These are phyloP conservation scores for Amaranthus tricolor DNA, from an alignment of 179 eudicot genomes.

Conservation along the genomic window DNA sequence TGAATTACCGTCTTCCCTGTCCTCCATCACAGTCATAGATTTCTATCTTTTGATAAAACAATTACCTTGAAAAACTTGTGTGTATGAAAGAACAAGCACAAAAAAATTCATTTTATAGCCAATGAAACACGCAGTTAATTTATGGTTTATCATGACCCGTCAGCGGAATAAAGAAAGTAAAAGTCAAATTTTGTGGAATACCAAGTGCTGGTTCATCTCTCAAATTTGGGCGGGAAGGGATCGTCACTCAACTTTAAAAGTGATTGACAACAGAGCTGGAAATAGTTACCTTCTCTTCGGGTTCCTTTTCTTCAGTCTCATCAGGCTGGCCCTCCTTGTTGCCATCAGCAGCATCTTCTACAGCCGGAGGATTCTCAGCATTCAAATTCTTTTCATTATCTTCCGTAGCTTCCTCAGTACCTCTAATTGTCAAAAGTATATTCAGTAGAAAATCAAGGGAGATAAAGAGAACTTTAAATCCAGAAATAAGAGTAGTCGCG, in stretches of 20 bases:
- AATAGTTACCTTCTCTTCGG: constrained; percentile 60
- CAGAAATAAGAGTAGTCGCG: constrained; percentile 7
- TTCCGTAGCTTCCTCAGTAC: constrained; percentile 42
- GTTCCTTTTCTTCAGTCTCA: constrained; percentile 73
- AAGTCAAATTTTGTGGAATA: neutral
- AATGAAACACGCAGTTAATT: neutral
- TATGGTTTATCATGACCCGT: neutral
- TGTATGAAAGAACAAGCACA: neutral
- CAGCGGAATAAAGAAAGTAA: neutral
- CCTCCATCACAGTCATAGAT: neutral
- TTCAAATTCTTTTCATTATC: constrained; percentile 52
- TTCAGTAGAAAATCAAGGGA: constrained; percentile 1
- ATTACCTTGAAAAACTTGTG: neutral
- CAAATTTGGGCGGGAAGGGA: neutral
- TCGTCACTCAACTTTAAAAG: constrained; percentile 4
- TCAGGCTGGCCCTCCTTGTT: constrained; percentile 53
- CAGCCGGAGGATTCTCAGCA: constrained; percentile 46
- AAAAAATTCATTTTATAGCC: neutral
- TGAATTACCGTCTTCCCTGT: neutral
- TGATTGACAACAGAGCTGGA: neutral
- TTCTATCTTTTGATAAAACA: no score
- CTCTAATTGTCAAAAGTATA: constrained; percentile 32
- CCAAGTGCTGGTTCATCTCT: neutral
- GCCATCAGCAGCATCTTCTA: constrained; percentile 49
- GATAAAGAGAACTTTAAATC: neutral